phyloP scores from a whole-genome alignment of 352 stramenopile genomes.

The Phytopythium delawarense region DNA sequence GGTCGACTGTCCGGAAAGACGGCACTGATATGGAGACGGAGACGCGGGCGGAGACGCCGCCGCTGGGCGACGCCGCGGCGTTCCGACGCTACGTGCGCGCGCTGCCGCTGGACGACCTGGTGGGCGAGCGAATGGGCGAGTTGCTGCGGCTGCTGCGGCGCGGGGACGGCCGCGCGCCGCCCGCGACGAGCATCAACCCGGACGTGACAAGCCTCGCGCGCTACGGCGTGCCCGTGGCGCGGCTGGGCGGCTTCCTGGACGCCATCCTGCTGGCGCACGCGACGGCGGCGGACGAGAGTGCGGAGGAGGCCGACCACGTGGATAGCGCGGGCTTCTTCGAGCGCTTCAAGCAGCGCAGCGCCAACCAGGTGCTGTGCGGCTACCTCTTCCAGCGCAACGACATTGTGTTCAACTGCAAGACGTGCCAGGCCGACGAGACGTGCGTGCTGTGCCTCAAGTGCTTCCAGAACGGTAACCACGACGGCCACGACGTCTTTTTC shows the following conservation, averaged over 20 bases:
- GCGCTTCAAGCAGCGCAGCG: slow-evolving; percentile 51
- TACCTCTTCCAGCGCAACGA: slow-evolving; percentile 97
- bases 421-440: slow-evolving; percentile 96
- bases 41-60: background rate
- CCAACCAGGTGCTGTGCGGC: slow-evolving; percentile 80
- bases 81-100: slow-evolving; percentile 21
- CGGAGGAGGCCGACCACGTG: slow-evolving; percentile 13
- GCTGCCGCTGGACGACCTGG: slow-evolving; percentile 12
- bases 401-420: slow-evolving; percentile 98
- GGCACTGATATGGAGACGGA: background rate
- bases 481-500: slow-evolving; percentile 92
- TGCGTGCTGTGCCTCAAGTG: slow-evolving; percentile 97
- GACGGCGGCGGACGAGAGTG: slow-evolving; percentile 7
- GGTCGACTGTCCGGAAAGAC: background rate
- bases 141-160: slow-evolving; percentile 20
- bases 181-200: slow-evolving; percentile 6
- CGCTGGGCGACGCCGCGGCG: slow-evolving; percentile 3
- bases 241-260: slow-evolving; percentile 33
- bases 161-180: slow-evolving; percentile 1
- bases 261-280: slow-evolving; percentile 46
- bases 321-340: slow-evolving; percentile 55
- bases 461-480: slow-evolving; percentile 94
- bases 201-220: background rate
- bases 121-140: slow-evolving; percentile 12
- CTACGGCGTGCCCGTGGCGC: slow-evolving; percentile 20